These are phyloP conservation scores for Tephrocybe sp. DNA, from an alignment of 768 basidiomycete genomes.

Conservation along the genomic window DNA sequence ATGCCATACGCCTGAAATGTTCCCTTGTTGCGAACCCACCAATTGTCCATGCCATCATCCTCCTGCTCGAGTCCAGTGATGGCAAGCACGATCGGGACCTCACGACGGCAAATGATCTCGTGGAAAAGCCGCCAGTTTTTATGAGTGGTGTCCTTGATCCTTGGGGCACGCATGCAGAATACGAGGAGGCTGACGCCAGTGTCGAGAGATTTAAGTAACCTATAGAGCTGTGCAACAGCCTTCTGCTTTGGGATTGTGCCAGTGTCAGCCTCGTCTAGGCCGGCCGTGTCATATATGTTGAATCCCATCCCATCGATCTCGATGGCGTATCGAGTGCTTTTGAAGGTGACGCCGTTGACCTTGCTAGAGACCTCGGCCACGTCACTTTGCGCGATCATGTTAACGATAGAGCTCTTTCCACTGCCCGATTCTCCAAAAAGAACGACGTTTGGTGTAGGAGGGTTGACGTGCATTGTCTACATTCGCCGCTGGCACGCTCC, in stretches of 20 bases:
- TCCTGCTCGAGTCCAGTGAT: constrained; percentile 37
- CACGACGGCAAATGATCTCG: constrained; percentile 34
- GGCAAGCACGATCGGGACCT: constrained; percentile 38
- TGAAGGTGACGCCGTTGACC: constrained; percentile 36
- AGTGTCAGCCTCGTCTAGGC: too few relatives aligned
- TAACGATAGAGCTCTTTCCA: constrained; percentile 43
- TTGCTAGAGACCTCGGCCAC: constrained; percentile 31
- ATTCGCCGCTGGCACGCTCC: too few relatives aligned
- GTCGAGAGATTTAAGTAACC: constrained; percentile 31
- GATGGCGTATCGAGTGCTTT: constrained; percentile 23
- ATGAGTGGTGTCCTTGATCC: not conserved
- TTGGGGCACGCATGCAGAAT: not conserved
- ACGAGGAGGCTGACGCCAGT: constrained; percentile 3
- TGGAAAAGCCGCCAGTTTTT: constrained; percentile 38
- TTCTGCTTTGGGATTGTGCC: too few relatives aligned
- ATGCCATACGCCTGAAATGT: constrained; percentile 31
- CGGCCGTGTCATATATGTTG: constrained; percentile 28
- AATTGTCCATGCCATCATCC: constrained; percentile 24
- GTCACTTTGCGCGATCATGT: constrained; percentile 32
- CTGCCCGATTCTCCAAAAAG: constrained; percentile 41
- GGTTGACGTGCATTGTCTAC: not conserved
- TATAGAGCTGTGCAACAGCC: constrained; percentile 17
- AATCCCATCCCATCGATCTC: constrained; percentile 18
- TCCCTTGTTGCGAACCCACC: constrained; percentile 32
- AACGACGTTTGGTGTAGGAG: constrained; percentile 26